These are phyloP conservation scores for Pythium pyrilobum DNA, from an alignment of 352 stramenopile species.

Conservation along the genomic window DNA sequence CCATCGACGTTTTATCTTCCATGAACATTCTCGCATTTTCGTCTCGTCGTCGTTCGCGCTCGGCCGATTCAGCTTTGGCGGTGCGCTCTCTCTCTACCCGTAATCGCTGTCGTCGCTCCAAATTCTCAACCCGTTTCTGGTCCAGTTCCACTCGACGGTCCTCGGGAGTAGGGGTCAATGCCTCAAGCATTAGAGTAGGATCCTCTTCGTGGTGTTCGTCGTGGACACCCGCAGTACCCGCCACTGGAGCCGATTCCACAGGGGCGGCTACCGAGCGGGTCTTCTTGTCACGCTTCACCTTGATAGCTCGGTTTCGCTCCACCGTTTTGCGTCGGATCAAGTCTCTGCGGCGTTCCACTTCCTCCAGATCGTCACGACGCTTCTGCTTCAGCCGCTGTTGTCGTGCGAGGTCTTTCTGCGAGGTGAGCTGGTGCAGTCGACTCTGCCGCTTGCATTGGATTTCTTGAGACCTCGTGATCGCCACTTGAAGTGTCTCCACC, in stretches of 20 bases:
- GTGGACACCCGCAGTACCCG: neutral
- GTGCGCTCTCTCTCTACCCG: conserved; percentile 13
- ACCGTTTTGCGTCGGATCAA: conserved; percentile 24
- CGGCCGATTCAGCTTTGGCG: conserved; percentile 5
- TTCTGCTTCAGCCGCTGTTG: conserved; percentile 21
- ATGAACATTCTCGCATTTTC: conserved; percentile 47
- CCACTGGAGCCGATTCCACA: neutral
- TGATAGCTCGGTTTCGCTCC: conserved; percentile 17
- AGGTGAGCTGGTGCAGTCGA: conserved; percentile 14
- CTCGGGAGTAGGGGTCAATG: neutral
- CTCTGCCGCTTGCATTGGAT: neutral
- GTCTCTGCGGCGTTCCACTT: neutral
- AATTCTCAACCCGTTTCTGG: conserved; percentile 18
- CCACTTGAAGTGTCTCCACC: neutral
- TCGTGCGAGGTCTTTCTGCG: conserved; percentile 7
- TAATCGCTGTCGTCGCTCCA: conserved; percentile 1
- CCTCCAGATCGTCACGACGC: conserved; percentile 2
- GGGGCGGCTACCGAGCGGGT: neutral
- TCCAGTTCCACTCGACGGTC: conserved; percentile 15
- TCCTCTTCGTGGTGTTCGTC: neutral
- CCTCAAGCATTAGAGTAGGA: no score
- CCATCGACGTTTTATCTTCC: conserved; percentile 30
- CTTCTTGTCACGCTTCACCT: conserved; percentile 2
- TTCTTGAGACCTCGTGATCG: neutral
- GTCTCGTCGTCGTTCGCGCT: conserved; percentile 28